These are phyloP conservation scores for Ceriops zippeliana DNA, from an alignment of 345 rosid genomes.

Conservation along the genomic window DNA sequence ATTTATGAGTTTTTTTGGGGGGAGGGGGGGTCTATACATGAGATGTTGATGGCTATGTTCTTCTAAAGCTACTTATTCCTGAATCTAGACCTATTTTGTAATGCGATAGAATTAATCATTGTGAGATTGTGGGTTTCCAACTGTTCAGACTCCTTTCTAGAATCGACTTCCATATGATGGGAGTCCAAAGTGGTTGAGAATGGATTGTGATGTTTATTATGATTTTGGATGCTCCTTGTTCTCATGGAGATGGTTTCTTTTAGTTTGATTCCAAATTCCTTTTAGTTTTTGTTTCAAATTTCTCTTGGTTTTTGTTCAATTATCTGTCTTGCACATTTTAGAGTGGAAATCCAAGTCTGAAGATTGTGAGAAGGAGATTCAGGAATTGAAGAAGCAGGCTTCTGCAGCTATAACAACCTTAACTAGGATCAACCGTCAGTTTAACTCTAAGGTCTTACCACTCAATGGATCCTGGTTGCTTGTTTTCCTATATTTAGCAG, in stretches of 20 bases:
- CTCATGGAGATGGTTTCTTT: neutral
- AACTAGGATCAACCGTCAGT: conserved; percentile 74
- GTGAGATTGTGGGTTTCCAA: too few relatives aligned
- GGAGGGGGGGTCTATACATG: too few relatives aligned
- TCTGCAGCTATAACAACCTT: conserved; percentile 75
- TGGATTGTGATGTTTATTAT: neutral
- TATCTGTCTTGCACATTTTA: conserved; percentile 27
- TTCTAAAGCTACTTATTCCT: too few relatives aligned
- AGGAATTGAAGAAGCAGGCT: conserved; percentile 82
- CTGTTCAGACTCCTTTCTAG: too few relatives aligned
- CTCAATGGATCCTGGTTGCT: conserved; percentile 1
- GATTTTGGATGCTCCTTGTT: neutral
- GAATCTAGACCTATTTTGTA: too few relatives aligned
- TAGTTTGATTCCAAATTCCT: neutral
- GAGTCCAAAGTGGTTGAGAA: too few relatives aligned
- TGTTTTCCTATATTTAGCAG: conserved; percentile 10
- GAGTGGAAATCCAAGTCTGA: conserved; percentile 88
- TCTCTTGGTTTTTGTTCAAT: neutral
- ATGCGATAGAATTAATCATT: too few relatives aligned
- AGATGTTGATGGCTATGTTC: too few relatives aligned
- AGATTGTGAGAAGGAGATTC: conserved; percentile 82
- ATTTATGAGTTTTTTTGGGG: too few relatives aligned
- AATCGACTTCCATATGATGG: too few relatives aligned
- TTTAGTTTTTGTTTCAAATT: neutral
- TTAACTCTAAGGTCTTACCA: conserved; percentile 61